Base-by-base conservation (phyloP, 2,329 filamentous ascomycete species). In the Chaetomiaceae sp. region DNA sequence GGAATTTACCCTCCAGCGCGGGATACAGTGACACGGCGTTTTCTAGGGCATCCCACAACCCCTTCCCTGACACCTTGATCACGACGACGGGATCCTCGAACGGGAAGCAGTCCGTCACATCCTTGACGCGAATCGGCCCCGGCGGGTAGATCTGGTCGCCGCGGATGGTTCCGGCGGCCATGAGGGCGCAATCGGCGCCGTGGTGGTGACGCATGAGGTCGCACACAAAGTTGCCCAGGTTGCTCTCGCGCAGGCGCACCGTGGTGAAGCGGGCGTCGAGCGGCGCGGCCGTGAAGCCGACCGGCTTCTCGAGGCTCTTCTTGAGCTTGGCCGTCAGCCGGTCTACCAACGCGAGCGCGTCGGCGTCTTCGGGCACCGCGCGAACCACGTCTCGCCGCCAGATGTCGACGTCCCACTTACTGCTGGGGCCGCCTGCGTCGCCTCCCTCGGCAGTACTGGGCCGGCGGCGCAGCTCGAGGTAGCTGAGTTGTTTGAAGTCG, bases 401-500 rank as follows among this genome's bases (percentile, higher is more conserved):
- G 51, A 95, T 91, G 51, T 83, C 79, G 56, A 94, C 83, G 53
- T 91, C 79, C 88, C 88, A 95, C 15, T 75, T 75, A 58, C 14
- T 11, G 10, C 11, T 27, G n/a, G n/a, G n/a, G n/a, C 14, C 4
- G 27, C 60, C 14, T 18, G 27, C 41, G 15, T 60, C 58, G 59
- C 69, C 57, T 3, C 14, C 29, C 2, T n/a, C 14, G 27, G 64
- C 70, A 24, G 67, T 63, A 1, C n/a, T n/a, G n/a, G n/a, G 62
- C 79, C 18, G 79, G 74, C 56, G n/a, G n/a, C 86, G 78, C 1
- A 80, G 85, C 63, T 95, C 87, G 42, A 96, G 76, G 60, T 95
- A 95, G 61, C 86, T 93, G 27, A 95, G 71, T 62, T 96, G 86
- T 67, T 93, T 94, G 68, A 95, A 96, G 63, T 96, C 90, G 15